Evolutionary conservation across 2,329 filamentous ascomycete genomes (phyloP), one percentile per base, ranked within the genome.

Genomic region (Trichoderma koningii): DNA sequence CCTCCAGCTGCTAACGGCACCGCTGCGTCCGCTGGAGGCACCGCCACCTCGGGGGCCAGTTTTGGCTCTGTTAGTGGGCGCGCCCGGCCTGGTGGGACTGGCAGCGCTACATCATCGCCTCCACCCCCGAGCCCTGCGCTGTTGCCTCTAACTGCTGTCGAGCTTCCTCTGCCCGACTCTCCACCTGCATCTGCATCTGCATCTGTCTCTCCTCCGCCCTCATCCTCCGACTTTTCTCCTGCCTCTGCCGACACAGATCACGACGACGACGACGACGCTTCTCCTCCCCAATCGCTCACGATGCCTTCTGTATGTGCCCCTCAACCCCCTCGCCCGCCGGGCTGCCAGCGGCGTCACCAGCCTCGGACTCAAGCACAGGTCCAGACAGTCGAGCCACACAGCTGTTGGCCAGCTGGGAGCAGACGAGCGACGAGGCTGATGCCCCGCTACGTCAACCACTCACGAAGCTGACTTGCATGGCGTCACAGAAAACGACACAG

Each of bases 271-370:
- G 68, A 71, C 68, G 64, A 70, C 68, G 68, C 70, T 65, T 69
- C 72, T 59, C 68, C 69, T 68, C 66, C 71, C 67, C 68, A 71
- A 70, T 72, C 76, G 73, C 73, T 75, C 78, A 83, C 78, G 71
- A 86, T 86, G 83, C 79, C 83, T 78, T 79, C 83, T 73, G 83
- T 86, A 83, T 79, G 83, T 78, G 75, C 66, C 67, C 69, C 34
- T 38, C 34, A 14, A 38, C 5, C 66, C 66, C 68, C 68, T 64
- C 67, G 66, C 64, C 68, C 19, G 52, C 65, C 45, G 30, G 51
- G 3, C 14, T 47, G 21, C 14, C 44, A 21, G 52, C 61, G 2
- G 2, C 34, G 17, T 48, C 42, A 17, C 19, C 28, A 30, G n/a
- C 23, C 10, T 34, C 19, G 17, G 50, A 28, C 26, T n/a, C 23